Conservation (phyloP, 148 eudicot species). For the Chenopodium quinoa region DNA sequence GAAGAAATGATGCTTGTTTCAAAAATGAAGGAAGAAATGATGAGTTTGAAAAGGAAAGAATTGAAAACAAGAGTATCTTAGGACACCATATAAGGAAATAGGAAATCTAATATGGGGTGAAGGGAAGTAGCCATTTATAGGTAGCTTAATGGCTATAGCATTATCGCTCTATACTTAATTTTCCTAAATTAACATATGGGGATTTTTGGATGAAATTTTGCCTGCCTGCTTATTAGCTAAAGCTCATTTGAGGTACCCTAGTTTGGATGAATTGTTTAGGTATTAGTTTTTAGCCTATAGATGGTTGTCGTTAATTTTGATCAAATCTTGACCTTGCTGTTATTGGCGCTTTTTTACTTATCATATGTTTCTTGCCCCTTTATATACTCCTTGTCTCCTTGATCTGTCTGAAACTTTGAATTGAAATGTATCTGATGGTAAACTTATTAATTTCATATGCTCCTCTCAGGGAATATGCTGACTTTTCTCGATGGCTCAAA, state of each 20-base stretch:
- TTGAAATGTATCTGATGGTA: background rate
- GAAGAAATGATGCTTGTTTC: too few species aligned
- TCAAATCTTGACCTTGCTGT: background rate
- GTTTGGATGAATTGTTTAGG: background rate
- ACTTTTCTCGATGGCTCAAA: slow-evolving; percentile 68
- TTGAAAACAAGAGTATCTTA: too few species aligned
- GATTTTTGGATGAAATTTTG: background rate
- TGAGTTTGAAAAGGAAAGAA: too few species aligned
- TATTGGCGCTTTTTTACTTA: too few species aligned
- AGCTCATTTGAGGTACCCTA: background rate
- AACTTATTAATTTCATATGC: background rate
- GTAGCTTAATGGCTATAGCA: background rate
- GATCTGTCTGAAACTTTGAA: background rate
- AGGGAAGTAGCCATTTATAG: background rate
- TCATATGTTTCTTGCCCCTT: background rate
- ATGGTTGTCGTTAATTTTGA: too few species aligned
- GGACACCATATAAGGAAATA: too few species aligned
- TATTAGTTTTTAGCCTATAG: too few species aligned
- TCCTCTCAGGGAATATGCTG: slow-evolving; percentile 69
- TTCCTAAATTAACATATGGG: background rate
- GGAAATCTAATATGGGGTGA: too few species aligned
- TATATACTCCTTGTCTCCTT: background rate
- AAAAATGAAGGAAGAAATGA: too few species aligned
- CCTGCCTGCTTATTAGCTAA: background rate
- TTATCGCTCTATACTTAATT: background rate